These are phyloP conservation scores for Cladosporium sp. DNA, from an alignment of 2,329 filamentous ascomycete species.

Conservation along the genomic window DNA sequence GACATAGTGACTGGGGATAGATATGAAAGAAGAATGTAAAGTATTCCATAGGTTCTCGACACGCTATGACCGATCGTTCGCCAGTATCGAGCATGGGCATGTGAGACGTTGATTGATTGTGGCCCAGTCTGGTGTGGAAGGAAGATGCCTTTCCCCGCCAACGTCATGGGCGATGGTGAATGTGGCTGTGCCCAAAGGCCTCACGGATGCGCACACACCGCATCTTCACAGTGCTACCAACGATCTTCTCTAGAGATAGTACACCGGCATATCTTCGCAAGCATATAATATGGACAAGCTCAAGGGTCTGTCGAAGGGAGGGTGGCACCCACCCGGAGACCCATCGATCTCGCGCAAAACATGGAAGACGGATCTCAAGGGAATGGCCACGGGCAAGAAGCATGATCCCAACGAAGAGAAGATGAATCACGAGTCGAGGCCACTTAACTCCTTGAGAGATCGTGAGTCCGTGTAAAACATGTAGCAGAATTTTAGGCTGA, in stretches of 20 bases:
- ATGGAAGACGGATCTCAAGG: constrained; percentile 45
- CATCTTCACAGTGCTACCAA: background rate
- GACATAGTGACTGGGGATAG: constrained; percentile 26
- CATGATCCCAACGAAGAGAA: constrained; percentile 44
- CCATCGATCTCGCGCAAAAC: constrained; percentile 56
- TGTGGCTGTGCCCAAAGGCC: constrained; percentile 1
- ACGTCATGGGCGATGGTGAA: constrained; percentile 6
- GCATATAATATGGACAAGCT: constrained; percentile 31
- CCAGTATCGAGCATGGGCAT: background rate
- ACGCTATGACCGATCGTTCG: background rate
- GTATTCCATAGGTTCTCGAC: background rate
- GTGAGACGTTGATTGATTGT: background rate
- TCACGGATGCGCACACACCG: background rate
- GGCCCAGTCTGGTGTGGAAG: background rate
- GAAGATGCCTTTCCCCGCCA: constrained; percentile 1
- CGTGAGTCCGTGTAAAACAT: constrained; percentile 38
- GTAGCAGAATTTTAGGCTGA: constrained; percentile 4
- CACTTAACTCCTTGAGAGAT: constrained; percentile 71
- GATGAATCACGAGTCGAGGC: constrained; percentile 56
- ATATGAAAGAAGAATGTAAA: background rate
- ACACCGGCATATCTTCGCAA: background rate
- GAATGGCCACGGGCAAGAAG: constrained; percentile 50
- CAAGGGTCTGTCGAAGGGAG: constrained; percentile 47
- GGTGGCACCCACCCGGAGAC: constrained; percentile 49
- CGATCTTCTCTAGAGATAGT: background rate